These are phyloP conservation scores for Cladophialophora chaetospira DNA, from an alignment of 2,329 filamentous ascomycete species.

Conservation along the genomic window DNA sequence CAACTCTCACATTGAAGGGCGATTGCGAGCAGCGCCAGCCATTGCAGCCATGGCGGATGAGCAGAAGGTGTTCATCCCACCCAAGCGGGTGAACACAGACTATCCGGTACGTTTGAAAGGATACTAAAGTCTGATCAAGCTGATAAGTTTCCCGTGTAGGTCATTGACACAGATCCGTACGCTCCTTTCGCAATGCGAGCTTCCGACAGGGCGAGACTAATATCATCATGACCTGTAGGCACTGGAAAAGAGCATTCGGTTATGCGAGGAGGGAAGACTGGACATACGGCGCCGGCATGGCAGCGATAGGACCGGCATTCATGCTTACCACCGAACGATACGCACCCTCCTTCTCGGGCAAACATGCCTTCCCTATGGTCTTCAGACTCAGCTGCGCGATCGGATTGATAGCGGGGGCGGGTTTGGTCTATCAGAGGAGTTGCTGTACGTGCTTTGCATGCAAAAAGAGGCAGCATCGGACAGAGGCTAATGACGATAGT, in stretches of 20 bases:
- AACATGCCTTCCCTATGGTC: slow-evolving; percentile 76
- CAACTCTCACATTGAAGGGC: slow-evolving; percentile 6
- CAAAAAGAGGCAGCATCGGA: not conserved
- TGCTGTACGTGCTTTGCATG: slow-evolving; percentile 64
- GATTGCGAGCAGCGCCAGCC: not conserved
- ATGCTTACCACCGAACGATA: slow-evolving; percentile 81
- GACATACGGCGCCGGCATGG: slow-evolving; percentile 66
- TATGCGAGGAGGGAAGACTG: slow-evolving; percentile 90
- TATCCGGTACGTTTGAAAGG: slow-evolving; percentile 72
- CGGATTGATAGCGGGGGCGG: slow-evolving; percentile 74
- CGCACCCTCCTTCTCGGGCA: slow-evolving; percentile 80
- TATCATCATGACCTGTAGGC: slow-evolving; percentile 55
- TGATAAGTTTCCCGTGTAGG: slow-evolving; percentile 57
- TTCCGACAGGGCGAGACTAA: slow-evolving; percentile 33
- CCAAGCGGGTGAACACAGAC: slow-evolving; percentile 77
- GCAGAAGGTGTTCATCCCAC: slow-evolving; percentile 60
- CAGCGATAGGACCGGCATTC: slow-evolving; percentile 70
- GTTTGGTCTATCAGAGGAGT: slow-evolving; percentile 83
- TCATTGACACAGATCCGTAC: slow-evolving; percentile 99
- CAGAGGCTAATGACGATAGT: slow-evolving; percentile 53
- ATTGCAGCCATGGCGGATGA: slow-evolving; percentile 30
- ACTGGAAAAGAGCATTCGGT: slow-evolving; percentile 83
- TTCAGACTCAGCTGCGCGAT: slow-evolving; percentile 78
- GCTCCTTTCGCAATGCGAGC: slow-evolving; percentile 39
- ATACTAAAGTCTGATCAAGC: slow-evolving; percentile 4